phyloP scores from a whole-genome alignment of 441 rosid species.

The Adansonia rubrostipa region DNA sequence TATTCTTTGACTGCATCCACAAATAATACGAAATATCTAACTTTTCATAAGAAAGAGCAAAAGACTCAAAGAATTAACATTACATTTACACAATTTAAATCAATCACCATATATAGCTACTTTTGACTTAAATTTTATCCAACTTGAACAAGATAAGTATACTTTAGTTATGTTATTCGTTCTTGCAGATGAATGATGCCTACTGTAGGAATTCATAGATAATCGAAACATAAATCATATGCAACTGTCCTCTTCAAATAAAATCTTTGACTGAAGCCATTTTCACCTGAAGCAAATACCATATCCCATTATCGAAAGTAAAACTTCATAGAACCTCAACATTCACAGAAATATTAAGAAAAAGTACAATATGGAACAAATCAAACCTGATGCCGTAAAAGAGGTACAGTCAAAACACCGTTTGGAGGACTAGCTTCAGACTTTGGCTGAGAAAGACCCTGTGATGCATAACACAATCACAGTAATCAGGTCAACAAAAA shows the following conservation, averaged over 20 bases:
- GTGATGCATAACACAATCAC: conserved; percentile 36
- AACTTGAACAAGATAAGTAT: not conserved
- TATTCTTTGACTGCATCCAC: not conserved
- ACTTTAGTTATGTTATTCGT: not conserved
- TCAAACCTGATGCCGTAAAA: conserved; percentile 92
- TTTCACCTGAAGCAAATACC: not conserved
- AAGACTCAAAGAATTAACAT: not conserved
- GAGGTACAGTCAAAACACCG: conserved; percentile 83
- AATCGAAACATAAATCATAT: not conserved
- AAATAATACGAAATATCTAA: not conserved
- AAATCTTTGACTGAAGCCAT: not conserved
- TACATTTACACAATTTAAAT: not conserved
- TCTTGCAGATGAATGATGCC: not conserved
- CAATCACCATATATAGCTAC: not conserved
- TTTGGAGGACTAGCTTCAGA: conserved; percentile 84
- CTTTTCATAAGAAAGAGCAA: not conserved
- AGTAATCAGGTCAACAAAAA: not conserved
- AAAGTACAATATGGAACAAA: conserved; percentile 13
- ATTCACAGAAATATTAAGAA: conserved; percentile 4
- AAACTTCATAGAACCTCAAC: conserved; percentile 14
- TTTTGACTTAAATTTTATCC: not conserved
- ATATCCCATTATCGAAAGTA: not conserved
- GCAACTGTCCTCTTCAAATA: conserved; percentile 8
- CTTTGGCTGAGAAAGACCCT: conserved; percentile 85
- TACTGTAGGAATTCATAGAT: not conserved